phyloP scores from a whole-genome alignment of 495 filamentous ascomycete genomes.

The Corynascus novoguineensis region DNA sequence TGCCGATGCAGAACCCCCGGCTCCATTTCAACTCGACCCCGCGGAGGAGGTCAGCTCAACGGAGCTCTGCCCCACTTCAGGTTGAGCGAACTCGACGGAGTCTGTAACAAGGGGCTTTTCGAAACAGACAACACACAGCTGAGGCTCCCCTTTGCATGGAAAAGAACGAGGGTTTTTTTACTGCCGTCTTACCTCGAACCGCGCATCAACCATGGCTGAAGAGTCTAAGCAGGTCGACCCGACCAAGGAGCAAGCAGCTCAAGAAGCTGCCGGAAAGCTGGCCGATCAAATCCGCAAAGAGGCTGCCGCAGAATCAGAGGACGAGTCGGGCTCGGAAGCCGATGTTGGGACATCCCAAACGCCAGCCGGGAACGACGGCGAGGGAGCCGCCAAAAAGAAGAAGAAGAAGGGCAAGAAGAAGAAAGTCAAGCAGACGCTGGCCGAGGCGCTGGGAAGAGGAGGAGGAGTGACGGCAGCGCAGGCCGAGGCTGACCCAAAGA shows the following conservation, averaged over 20 bases:
- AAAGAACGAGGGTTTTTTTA: not conserved
- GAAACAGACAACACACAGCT: not conserved
- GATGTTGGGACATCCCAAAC: constrained; percentile 22
- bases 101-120: too few relatives aligned
- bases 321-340: constrained; percentile 36
- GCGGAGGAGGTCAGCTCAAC: too few relatives aligned
- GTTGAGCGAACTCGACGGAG: too few relatives aligned
- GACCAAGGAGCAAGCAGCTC: constrained; percentile 22
- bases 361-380: constrained; percentile 13
- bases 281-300: constrained; percentile 13
- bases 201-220: constrained; percentile 38
- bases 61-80: too few relatives aligned
- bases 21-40: too few relatives aligned
- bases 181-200: too few relatives aligned
- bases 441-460: constrained; percentile 10
- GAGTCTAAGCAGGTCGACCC: constrained; percentile 45
- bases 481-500: constrained; percentile 29
- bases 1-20: too few relatives aligned
- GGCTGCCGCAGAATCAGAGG: constrained; percentile 34
- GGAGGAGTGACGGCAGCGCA: constrained; percentile 13
- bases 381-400: constrained; percentile 33
- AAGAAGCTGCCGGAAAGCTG: constrained; percentile 22
- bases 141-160: not conserved
- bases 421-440: constrained; percentile 44
- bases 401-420: constrained; percentile 50